These are phyloP conservation scores for Phytophthora sp. DNA, from an alignment of 352 stramenopile genomes.

Conservation along the genomic window DNA sequence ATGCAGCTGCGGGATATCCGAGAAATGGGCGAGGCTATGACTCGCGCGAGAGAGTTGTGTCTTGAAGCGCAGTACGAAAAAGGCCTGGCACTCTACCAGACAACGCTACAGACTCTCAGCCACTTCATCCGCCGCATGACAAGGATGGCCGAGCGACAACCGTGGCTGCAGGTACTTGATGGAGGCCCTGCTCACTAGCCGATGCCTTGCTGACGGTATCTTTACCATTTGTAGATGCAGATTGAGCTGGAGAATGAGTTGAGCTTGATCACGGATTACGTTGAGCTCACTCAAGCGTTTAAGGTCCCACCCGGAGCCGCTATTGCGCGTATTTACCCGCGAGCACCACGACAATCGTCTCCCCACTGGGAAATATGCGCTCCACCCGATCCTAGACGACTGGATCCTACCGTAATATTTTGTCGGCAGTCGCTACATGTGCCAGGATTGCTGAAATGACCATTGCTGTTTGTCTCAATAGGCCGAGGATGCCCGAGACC, in stretches of 20 bases:
- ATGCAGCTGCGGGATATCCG: slow-evolving; percentile 73
- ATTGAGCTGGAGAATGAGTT: slow-evolving; percentile 86
- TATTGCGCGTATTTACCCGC: slow-evolving; percentile 38
- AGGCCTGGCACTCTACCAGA: slow-evolving; percentile 61
- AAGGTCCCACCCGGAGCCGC: slow-evolving; percentile 49
- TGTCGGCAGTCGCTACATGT: background rate
- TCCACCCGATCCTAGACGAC: slow-evolving; percentile 24
- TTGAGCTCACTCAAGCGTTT: slow-evolving; percentile 74
- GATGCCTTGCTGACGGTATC: no score
- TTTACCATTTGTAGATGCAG: slow-evolving; percentile 57
- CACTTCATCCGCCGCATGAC: slow-evolving; percentile 73
- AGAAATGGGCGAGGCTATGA: slow-evolving; percentile 69
- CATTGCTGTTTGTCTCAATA: slow-evolving; percentile 12
- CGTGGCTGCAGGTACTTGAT: slow-evolving; percentile 68
- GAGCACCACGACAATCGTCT: slow-evolving; percentile 24
- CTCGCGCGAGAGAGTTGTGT: slow-evolving; percentile 63
- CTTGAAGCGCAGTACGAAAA: slow-evolving; percentile 70
- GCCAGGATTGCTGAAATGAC: background rate
- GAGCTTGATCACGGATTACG: slow-evolving; percentile 78
- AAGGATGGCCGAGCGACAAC: slow-evolving; percentile 79
- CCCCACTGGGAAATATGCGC: slow-evolving; percentile 67
- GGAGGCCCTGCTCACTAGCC: no score
- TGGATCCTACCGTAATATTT: slow-evolving; percentile 17
- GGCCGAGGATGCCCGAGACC: slow-evolving; percentile 44
- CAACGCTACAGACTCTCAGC: slow-evolving; percentile 59